Conservation (phyloP, 768 basidiomycete genomes). For the Phlebiopsis flavidoalba region DNA sequence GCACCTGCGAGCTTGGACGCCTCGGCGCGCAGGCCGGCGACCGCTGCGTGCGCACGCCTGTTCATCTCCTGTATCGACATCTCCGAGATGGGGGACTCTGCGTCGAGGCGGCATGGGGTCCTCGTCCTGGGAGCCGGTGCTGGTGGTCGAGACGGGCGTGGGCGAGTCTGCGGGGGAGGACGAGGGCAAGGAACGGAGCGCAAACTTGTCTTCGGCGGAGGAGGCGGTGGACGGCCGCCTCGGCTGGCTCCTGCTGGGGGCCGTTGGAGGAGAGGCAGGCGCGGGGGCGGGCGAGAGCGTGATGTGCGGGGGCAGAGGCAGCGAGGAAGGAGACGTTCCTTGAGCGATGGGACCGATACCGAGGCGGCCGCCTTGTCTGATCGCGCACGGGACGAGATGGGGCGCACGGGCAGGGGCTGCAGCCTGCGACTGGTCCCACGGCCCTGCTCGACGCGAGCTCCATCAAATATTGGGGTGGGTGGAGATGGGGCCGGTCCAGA, state of each 20-base stretch:
- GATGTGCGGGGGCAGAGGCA: conserved; percentile 15
- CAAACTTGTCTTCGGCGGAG: conserved; percentile 33
- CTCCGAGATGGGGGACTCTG: conserved; percentile 9
- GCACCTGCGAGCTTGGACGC: conserved; percentile 20
- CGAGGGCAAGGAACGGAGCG: conserved; percentile 39
- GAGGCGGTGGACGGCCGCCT: conserved; percentile 41
- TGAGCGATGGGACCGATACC: conserved; percentile 11
- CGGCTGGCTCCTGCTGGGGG: conserved; percentile 19
- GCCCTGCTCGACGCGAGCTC: neutral
- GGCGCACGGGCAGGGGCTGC: neutral
- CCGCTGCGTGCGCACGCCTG: conserved; percentile 19
- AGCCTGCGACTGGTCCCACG: neutral
- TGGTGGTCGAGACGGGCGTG: neutral
- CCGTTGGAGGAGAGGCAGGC: conserved; percentile 25
- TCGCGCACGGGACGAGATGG: neutral
- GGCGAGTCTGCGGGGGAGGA: conserved; percentile 15
- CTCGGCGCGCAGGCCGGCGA: conserved; percentile 22
- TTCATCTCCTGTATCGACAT: conserved; percentile 21
- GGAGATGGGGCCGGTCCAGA: neutral
- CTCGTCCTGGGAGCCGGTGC: conserved; percentile 8
- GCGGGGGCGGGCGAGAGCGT: conserved; percentile 27
- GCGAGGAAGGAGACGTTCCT: conserved; percentile 19
- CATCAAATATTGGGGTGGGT: neutral
- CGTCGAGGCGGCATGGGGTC: neutral
- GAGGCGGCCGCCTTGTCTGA: neutral